A percentile compares a stretch with the other conserved stretches of the same genome.
These are phyloP conservation scores for Rhizophagus clarus DNA, from an alignment of 192 early-diverging fungal genomes.

Conservation along the genomic window DNA sequence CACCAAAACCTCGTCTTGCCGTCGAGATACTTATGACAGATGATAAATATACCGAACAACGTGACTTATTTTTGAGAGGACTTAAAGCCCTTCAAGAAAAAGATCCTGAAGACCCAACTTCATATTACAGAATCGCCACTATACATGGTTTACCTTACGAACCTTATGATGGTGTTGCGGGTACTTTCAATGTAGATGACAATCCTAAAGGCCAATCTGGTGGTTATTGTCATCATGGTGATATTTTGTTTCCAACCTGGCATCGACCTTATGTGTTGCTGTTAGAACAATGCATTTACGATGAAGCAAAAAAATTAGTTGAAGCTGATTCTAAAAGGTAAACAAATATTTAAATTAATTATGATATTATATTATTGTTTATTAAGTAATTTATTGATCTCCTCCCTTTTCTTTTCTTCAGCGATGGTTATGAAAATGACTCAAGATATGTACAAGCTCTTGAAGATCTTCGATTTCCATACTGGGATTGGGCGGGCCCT, in stretches of 20 bases:
- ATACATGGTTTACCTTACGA: slow-evolving; percentile 23
- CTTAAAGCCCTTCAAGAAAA: not conserved
- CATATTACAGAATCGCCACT: slow-evolving; percentile 13
- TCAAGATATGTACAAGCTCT: too few species aligned
- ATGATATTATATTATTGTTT: too few species aligned
- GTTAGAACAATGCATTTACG: too few species aligned
- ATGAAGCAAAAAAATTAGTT: too few species aligned
- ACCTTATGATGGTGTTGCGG: not conserved
- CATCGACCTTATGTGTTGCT: not conserved
- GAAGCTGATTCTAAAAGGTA: too few species aligned
- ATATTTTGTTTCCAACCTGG: slow-evolving; percentile 32
- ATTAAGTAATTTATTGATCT: too few species aligned
- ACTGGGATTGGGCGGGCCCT: too few species aligned
- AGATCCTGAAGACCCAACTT: not conserved
- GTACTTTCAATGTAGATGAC: not conserved
- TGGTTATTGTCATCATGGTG: slow-evolving; percentile 29
- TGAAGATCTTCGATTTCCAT: too few species aligned
- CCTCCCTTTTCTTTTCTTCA: too few species aligned
- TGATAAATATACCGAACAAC: not conserved
- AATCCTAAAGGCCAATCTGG: not conserved
- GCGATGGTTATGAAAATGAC: too few species aligned
- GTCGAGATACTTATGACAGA: not conserved
- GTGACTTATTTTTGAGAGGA: slow-evolving; percentile 13
- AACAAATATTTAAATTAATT: too few species aligned
- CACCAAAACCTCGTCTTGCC: not conserved